Conservation (phyloP, 2,329 filamentous ascomycete genomes). For the Chrysoporthe puriensis region DNA sequence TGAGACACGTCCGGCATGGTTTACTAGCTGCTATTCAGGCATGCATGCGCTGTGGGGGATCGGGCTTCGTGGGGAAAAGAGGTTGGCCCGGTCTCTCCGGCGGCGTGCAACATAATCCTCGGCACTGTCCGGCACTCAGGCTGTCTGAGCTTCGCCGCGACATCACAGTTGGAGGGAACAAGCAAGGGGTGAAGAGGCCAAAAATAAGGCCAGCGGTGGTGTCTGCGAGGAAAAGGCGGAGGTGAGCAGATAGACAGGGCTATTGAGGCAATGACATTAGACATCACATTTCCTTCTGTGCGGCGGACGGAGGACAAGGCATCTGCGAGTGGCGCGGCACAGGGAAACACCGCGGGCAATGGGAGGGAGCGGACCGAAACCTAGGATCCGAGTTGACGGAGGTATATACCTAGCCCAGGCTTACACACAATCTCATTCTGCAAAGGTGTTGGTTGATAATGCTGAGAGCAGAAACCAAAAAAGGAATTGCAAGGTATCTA, state of each 20-base stretch:
- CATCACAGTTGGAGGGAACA: too few relatives aligned
- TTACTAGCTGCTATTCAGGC: too few relatives aligned
- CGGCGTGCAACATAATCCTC: too few relatives aligned
- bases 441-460: background rate
- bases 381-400: background rate
- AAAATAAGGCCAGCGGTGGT: background rate
- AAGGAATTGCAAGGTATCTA: background rate
- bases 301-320: background rate
- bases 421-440: background rate
- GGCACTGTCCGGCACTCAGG: too few relatives aligned
- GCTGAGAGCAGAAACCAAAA: background rate
- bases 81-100: too few relatives aligned
- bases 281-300: background rate
- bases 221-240: background rate
- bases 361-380: background rate
- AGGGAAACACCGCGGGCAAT: background rate
- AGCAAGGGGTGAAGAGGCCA: background rate
- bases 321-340: background rate
- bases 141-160: too few relatives aligned
- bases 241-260: background rate
- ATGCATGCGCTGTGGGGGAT: too few relatives aligned
- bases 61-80: too few relatives aligned
- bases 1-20: background rate
- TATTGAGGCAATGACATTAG: background rate
- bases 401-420: background rate